Conservation (phyloP, 2,329 filamentous ascomycete genomes). For the Penicillium brasilianum region DNA sequence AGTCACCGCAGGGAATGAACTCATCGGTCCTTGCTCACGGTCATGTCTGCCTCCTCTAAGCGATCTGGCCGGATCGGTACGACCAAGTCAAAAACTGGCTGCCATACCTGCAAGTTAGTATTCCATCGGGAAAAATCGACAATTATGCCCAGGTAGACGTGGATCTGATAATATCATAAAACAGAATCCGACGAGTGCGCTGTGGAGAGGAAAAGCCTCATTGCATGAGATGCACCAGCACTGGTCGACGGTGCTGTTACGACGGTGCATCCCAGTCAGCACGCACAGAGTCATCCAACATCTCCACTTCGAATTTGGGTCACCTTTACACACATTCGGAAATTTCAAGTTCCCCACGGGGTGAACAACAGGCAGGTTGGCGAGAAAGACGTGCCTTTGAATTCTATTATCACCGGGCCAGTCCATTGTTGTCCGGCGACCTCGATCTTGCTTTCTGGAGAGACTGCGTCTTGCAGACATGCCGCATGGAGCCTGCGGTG, state of each 20-base stretch:
- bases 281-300: neutral
- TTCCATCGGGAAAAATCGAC: neutral
- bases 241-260: conserved; percentile 26
- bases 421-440: conserved; percentile 31
- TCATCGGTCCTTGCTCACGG: neutral
- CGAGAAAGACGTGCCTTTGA: conserved; percentile 36
- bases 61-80: conserved; percentile 21
- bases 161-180: neutral
- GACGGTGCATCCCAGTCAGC: conserved; percentile 3
- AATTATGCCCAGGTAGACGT: neutral
- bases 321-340: neutral
- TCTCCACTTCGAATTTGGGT: neutral
- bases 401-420: conserved; percentile 34
- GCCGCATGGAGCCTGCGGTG: conserved; percentile 32
- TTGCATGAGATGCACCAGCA: conserved; percentile 25
- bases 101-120: conserved; percentile 32
- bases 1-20: neutral
- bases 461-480: conserved; percentile 33
- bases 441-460: conserved; percentile 36
- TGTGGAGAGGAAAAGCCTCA: conserved; percentile 28
- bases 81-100: conserved; percentile 30
- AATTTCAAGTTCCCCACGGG: neutral
- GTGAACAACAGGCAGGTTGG: conserved; percentile 12
- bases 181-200: conserved; percentile 22
- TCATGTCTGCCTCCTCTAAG: conserved; percentile 6